A percentile compares a stretch with the other conserved stretches of the same genome.
phyloP scores from a whole-genome alignment of 108 stramenopile species.

The Ochromonas danica region DNA sequence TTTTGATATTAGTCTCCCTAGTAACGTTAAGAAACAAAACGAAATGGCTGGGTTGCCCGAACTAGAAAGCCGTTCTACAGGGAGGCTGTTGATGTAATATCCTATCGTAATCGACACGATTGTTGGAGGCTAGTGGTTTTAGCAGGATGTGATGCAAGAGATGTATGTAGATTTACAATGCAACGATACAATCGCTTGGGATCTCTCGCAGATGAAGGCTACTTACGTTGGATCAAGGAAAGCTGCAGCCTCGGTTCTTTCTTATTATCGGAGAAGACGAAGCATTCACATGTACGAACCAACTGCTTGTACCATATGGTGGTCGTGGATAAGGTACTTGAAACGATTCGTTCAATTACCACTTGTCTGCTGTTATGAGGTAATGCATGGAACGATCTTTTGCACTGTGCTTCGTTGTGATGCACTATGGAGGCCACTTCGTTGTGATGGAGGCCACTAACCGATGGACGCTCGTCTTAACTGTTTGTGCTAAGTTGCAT shows the following conservation, averaged over 20 bases:
- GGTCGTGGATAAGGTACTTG: not conserved
- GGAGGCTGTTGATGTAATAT: not conserved
- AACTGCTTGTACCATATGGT: not conserved
- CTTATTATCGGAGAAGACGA: slow-evolving; percentile 2
- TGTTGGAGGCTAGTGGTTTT: not conserved
- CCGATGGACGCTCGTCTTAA: not conserved
- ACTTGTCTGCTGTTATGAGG: not conserved
- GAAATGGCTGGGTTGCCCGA: not conserved
- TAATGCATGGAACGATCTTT: not conserved
- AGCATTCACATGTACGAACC: not conserved
- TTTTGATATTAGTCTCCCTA: slow-evolving; percentile 19
- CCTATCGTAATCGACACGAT: not conserved
- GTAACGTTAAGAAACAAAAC: too few relatives aligned
- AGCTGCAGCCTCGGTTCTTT: not conserved
- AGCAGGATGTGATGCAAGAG: not conserved
- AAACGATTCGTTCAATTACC: not conserved
- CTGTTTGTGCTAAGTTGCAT: not conserved
- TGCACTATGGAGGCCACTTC: not conserved
- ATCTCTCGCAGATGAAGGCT: not conserved
- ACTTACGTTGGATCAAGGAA: not conserved
- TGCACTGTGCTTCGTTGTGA: not conserved
- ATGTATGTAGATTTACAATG: not conserved
- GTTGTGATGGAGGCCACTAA: not conserved
- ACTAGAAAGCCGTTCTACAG: not conserved
- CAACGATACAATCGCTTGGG: not conserved